These are phyloP conservation scores for Blastocystis hominis DNA, from an alignment of 352 stramenopile genomes.

Conservation along the genomic window DNA sequence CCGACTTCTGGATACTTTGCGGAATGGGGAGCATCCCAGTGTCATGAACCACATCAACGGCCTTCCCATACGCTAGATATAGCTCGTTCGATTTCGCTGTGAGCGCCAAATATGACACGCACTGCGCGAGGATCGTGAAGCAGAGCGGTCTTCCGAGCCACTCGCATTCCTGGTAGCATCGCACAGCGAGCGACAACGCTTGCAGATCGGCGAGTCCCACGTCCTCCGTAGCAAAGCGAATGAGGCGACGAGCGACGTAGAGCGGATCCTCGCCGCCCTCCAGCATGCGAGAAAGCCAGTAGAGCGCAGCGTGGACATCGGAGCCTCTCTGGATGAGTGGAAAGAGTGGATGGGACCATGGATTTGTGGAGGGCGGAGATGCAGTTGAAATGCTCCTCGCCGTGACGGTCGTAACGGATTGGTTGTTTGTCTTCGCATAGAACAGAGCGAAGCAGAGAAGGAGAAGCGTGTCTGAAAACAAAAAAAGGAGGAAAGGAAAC, in stretches of 20 bases:
- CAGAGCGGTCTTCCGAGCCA: slow-evolving; percentile 60
- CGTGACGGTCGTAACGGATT: slow-evolving; percentile 72
- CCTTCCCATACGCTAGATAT: slow-evolving; percentile 73
- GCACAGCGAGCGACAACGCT: slow-evolving; percentile 61
- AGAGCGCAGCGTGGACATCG: slow-evolving; percentile 70
- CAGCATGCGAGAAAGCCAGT: slow-evolving; percentile 75
- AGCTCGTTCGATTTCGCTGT: slow-evolving; percentile 74
- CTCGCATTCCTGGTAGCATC: slow-evolving; percentile 9
- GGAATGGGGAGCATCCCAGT: slow-evolving; percentile 68
- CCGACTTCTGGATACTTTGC: slow-evolving; percentile 27
- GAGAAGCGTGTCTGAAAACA: slow-evolving; percentile 55
- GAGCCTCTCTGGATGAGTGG: slow-evolving; percentile 64
- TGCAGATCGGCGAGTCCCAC: slow-evolving; percentile 70
- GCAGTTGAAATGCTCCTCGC: slow-evolving; percentile 74
- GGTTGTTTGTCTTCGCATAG: slow-evolving; percentile 66
- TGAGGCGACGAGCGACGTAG: slow-evolving; percentile 69
- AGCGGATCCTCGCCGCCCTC: slow-evolving; percentile 70
- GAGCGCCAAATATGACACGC: slow-evolving; percentile 69
- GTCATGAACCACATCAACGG: slow-evolving; percentile 69
- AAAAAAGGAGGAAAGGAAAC: background rate
- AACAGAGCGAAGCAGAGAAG: slow-evolving; percentile 65
- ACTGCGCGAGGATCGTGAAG: slow-evolving; percentile 71
- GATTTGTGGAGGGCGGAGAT: slow-evolving; percentile 77
- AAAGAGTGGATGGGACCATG: slow-evolving; percentile 51
- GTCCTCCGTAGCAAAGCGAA: slow-evolving; percentile 74